Conservation (phyloP, 768 basidiomycete species). For the Phlegmacium glaucopus region DNA sequence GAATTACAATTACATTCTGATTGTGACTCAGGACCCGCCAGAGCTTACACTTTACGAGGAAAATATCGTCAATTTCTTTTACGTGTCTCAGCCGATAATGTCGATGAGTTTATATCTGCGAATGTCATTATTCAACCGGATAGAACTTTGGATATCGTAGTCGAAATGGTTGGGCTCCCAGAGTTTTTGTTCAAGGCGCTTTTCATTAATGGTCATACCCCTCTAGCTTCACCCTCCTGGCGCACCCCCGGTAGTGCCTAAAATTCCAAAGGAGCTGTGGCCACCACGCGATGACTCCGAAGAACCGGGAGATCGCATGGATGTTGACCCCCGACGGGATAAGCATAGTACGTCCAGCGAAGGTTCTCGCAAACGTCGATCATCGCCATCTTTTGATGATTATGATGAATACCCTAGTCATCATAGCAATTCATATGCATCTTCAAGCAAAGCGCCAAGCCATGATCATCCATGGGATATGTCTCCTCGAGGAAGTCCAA, state of each 20-base stretch:
- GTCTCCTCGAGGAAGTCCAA: slow-evolving; percentile 9
- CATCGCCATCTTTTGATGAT: slow-evolving; percentile 23
- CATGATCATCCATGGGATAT: slow-evolving; percentile 12
- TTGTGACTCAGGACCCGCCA: slow-evolving; percentile 54
- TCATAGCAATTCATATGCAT: not conserved
- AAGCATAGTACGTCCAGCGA: not conserved
- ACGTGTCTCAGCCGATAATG: slow-evolving; percentile 52
- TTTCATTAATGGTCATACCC: slow-evolving; percentile 1
- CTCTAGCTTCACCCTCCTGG: slow-evolving; percentile 34
- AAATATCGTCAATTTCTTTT: slow-evolving; percentile 69
- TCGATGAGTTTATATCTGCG: slow-evolving; percentile 47
- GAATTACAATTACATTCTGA: slow-evolving; percentile 2
- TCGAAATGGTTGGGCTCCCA: slow-evolving; percentile 46
- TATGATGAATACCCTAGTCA: slow-evolving; percentile 12
- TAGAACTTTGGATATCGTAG: slow-evolving; percentile 52
- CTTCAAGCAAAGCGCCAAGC: slow-evolving; percentile 8
- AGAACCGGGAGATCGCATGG: slow-evolving; percentile 8
- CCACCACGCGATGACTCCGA: slow-evolving; percentile 6
- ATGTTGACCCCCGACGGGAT: slow-evolving; percentile 7
- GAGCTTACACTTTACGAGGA: slow-evolving; percentile 62
- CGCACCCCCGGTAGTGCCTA: slow-evolving; percentile 26
- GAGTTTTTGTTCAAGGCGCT: slow-evolving; percentile 14
- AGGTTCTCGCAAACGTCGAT: slow-evolving; percentile 18
- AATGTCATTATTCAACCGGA: slow-evolving; percentile 54
- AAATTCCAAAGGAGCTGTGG: slow-evolving; percentile 24